Percentiles rank a stretch among this genome's conserved stretches.
phyloP scores from a whole-genome alignment of 495 filamentous ascomycete species.

The Podospora comata region DNA sequence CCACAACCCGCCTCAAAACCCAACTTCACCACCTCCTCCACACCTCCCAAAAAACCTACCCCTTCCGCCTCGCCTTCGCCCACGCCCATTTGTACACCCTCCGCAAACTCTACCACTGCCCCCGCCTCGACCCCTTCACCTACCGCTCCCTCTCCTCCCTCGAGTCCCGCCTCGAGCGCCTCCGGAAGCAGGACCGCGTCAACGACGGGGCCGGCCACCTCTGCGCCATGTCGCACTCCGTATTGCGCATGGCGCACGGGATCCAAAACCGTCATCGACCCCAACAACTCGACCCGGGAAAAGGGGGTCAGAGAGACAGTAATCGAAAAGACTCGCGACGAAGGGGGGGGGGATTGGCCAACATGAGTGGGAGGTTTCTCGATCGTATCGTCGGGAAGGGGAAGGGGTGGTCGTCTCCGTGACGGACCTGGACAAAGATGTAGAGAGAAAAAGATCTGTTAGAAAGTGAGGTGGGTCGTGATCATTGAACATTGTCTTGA shows the following conservation, averaged over 20 bases:
- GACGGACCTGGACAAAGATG: background rate
- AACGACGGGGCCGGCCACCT: conserved; percentile 3
- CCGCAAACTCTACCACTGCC: background rate
- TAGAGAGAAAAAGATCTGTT: background rate
- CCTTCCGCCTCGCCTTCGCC: conserved; percentile 2
- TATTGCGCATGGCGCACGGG: conserved; percentile 5
- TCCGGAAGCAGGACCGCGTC: conserved; percentile 4
- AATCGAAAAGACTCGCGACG: too few relatives aligned
- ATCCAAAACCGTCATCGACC: conserved; percentile 5
- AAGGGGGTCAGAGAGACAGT: too few relatives aligned
- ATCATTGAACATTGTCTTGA: too few relatives aligned
- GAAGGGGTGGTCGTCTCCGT: background rate
- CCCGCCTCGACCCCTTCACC: conserved; percentile 13
- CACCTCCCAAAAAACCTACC: background rate
- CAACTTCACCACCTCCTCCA: background rate
- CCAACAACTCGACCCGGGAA: background rate
- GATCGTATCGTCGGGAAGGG: background rate
- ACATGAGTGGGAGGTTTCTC: background rate
- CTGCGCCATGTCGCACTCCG: conserved; percentile 13
- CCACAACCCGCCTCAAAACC: background rate
- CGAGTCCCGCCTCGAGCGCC: conserved; percentile 7
- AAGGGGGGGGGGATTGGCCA: background rate
- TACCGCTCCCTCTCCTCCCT: conserved; percentile 8
- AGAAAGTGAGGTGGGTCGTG: background rate
- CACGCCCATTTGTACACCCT: conserved; percentile 4